These are phyloP conservation scores for Xylaria sp. DNA, from an alignment of 2,329 filamentous ascomycete species.

Conservation along the genomic window DNA sequence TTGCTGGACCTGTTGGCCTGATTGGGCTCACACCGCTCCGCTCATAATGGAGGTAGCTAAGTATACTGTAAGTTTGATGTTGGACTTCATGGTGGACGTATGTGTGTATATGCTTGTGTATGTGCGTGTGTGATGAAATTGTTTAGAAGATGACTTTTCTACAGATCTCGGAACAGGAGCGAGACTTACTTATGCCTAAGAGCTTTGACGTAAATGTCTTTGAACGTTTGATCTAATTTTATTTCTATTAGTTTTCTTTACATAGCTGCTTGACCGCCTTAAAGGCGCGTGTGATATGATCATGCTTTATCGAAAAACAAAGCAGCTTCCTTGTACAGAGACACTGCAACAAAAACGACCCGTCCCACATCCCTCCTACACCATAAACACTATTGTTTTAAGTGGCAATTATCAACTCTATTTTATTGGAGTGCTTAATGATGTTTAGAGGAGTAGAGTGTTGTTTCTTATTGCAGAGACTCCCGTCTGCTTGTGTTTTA, in stretches of 20 bases:
- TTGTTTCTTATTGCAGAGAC: too few relatives aligned
- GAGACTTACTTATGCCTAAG: neutral
- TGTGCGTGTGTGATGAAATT: neutral
- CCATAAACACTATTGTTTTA: too few relatives aligned
- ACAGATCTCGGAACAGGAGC: neutral
- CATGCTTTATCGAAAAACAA: neutral
- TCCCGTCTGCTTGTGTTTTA: too few relatives aligned
- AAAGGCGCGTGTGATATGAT: conserved; percentile 5
- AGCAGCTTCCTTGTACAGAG: neutral
- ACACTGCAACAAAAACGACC: too few relatives aligned
- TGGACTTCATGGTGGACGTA: conserved; percentile 30
- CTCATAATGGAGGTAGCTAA: conserved; percentile 31
- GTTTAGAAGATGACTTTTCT: neutral
- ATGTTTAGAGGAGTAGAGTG: too few relatives aligned
- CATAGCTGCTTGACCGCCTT: neutral
- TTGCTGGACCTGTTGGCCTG: neutral
- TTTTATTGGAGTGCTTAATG: too few relatives aligned
- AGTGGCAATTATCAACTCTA: too few relatives aligned
- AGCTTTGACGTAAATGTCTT: neutral
- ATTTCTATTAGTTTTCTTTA: too few relatives aligned
- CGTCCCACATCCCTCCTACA: too few relatives aligned
- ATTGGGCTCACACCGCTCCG: conserved; percentile 10
- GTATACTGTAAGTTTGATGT: conserved; percentile 35
- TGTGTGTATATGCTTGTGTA: neutral
- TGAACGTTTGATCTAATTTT: neutral